A percentile compares a stretch with the other conserved stretches of the same genome.
phyloP scores from a whole-genome alignment of 495 filamentous ascomycete species.

The Penicillium arizonense region DNA sequence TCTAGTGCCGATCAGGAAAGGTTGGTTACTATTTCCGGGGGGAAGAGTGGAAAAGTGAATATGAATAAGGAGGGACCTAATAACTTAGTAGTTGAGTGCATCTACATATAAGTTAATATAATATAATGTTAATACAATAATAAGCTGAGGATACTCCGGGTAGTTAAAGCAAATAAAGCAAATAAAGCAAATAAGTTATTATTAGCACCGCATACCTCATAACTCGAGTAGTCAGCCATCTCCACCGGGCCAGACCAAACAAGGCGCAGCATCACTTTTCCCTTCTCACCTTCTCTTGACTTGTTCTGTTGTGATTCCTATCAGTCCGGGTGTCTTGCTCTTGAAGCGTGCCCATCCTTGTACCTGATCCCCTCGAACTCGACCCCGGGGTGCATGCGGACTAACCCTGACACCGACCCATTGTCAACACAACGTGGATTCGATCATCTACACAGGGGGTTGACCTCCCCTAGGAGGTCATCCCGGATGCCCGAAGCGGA shows the following conservation, averaged over 20 bases:
- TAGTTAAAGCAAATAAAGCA: not conserved
- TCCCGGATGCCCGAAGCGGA: constrained; percentile 33
- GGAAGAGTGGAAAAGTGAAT: no score
- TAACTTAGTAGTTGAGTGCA: no score
- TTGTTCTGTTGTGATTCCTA: not conserved
- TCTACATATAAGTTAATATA: no score
- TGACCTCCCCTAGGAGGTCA: constrained; percentile 51
- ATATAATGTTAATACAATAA: no score
- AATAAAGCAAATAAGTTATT: not conserved
- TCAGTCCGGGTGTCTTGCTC: not conserved
- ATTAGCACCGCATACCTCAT: constrained; percentile 2
- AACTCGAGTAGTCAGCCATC: constrained; percentile 7
- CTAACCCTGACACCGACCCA: constrained; percentile 8
- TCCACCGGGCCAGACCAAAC: constrained; percentile 29
- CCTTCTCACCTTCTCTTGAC: not conserved
- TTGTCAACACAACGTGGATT: constrained; percentile 44
- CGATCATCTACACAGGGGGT: constrained; percentile 37
- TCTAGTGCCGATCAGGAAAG: no score
- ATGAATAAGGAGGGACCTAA: no score
- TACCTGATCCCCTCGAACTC: not conserved
- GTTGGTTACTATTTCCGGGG: no score
- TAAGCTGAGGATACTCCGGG: no score
- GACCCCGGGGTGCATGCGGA: constrained; percentile 3
- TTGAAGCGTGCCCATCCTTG: no score
- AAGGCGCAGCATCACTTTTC: constrained; percentile 24